Base-by-base conservation (phyloP, 2,329 filamentous ascomycete genomes). In the Beauveria medogensis region DNA sequence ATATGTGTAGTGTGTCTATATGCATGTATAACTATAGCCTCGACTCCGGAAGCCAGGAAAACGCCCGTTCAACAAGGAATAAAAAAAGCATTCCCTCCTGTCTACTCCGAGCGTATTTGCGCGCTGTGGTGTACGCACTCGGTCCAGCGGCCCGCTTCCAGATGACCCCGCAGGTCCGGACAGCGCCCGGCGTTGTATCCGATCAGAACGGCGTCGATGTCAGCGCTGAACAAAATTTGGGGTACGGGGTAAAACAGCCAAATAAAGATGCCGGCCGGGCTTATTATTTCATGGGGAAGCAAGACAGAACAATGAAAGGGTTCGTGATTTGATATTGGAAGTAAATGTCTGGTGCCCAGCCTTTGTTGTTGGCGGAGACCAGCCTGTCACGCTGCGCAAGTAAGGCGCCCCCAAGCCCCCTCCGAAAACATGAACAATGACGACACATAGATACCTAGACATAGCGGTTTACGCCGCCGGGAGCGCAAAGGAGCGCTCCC, bases 401-500 rank as follows among this genome's bases (percentile, higher is more conserved):
- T 59, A 59, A 52, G 55, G 55, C 34, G 34, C 34, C 47, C 26
- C 26, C 26, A 28, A 28, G 26, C 26, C 26, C 55, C 55, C 55
- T 59, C 55, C 55, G n/a, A 51, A 59, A 59, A 59, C 55, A 59
- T 41, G 47, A 59, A 48, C 4, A 59, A 59, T 59, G 55, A 59
- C 55, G 37, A 51, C 55, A 46, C 16, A 41, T 2, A 34, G 30
- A 37, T 37, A 28, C 26, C 8, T 28, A 2, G 12, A 4, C 34
- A 37, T 37, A 37, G 34, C 12, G 12, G 12, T 37, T 37, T 37
- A 37, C 34, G 12, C 34, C 34, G 12, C 14, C 14, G 34, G 34
- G 34, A 37, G 34, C 34, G 12, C 12, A 37, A 14, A 37, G 34
- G 12, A 5, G 12, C 34, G 4, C 34, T 37, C 34, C 34, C 4